Percentiles rank a stretch among this genome's conserved stretches.
Evolutionary conservation across 2,329 filamentous ascomycete genomes (phyloP).

Genomic region (Aureobasidium vineae): DNA sequence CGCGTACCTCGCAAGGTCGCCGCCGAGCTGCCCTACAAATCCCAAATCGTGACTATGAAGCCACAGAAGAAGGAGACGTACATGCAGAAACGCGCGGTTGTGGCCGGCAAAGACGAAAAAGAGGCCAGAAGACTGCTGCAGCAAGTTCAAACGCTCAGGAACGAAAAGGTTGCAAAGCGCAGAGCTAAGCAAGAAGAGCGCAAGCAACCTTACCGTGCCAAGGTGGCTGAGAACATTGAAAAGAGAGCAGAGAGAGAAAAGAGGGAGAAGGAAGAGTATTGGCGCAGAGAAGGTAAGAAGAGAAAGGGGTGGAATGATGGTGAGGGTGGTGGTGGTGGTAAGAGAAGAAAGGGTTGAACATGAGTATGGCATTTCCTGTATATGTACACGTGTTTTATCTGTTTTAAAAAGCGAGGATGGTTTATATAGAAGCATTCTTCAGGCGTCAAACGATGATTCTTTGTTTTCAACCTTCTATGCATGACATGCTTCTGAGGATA

Average conservation of each 20-base stretch:
- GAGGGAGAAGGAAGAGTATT: slow-evolving; percentile 88
- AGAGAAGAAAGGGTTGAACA: slow-evolving; percentile 33
- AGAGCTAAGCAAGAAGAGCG: slow-evolving; percentile 84
- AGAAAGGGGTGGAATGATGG: slow-evolving; percentile 58
- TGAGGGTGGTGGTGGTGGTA: slow-evolving; percentile 44
- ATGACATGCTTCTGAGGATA: too few relatives aligned
- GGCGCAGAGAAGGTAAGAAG: slow-evolving; percentile 86
- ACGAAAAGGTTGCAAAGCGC: slow-evolving; percentile 85
- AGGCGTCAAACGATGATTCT: slow-evolving; percentile 6
- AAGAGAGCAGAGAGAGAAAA: slow-evolving; percentile 85
- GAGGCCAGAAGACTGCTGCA: slow-evolving; percentile 85
- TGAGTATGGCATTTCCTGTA: background rate
- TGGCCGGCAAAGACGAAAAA: slow-evolving; percentile 77
- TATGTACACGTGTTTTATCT: background rate
- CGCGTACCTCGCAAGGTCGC: slow-evolving; percentile 76
- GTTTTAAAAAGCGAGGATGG: slow-evolving; percentile 1
- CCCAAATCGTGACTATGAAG: slow-evolving; percentile 79
- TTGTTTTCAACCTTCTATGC: too few relatives aligned
- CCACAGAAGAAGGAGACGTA: slow-evolving; percentile 81
- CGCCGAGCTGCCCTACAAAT: slow-evolving; percentile 85
- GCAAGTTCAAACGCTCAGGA: slow-evolving; percentile 85
- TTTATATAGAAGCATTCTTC: slow-evolving; percentile 14
- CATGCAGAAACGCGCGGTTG: slow-evolving; percentile 92
- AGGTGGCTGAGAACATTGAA: slow-evolving; percentile 77
- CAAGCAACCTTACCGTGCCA: slow-evolving; percentile 74